Conservation (phyloP, 805 yeast species). For the Yarrowia bubula region DNA sequence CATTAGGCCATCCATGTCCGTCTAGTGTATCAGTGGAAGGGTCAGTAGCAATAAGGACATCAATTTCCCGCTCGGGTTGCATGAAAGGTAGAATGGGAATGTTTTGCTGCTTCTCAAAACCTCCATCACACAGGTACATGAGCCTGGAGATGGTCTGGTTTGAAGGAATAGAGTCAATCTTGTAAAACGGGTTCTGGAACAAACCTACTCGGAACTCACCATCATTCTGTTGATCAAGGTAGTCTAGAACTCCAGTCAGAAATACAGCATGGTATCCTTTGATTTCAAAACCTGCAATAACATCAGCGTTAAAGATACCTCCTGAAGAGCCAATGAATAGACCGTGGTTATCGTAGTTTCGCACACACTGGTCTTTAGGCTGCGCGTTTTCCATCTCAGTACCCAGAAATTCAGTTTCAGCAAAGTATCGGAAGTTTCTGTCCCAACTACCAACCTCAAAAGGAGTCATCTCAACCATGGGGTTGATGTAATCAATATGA, state of each 20-base stretch:
- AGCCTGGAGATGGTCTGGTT: background rate
- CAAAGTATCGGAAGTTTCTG: conserved; percentile 58
- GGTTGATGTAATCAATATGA: conserved; percentile 55
- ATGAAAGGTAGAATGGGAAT: conserved; percentile 61
- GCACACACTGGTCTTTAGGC: background rate
- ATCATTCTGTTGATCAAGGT: background rate
- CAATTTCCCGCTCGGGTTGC: conserved; percentile 43
- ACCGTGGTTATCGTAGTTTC: background rate
- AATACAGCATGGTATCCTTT: background rate
- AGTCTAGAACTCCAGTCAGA: background rate
- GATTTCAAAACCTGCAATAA: background rate
- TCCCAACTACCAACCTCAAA: conserved; percentile 79
- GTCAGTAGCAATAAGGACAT: background rate
- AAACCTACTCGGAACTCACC: background rate
- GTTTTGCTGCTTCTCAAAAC: conserved; percentile 59
- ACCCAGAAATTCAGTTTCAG: conserved; percentile 50
- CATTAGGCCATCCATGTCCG: conserved; percentile 3
- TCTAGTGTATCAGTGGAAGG: background rate
- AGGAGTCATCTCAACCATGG: conserved; percentile 49
- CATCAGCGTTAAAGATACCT: background rate
- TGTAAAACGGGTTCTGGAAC: background rate
- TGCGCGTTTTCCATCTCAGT: background rate
- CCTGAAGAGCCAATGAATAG: background rate
- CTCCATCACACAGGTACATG: conserved; percentile 59
- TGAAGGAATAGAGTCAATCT: background rate